A percentile compares a stretch with the other conserved stretches of the same genome.
phyloP scores from a whole-genome alignment of 805 yeast genomes.

The Lipomyces lipofer region DNA sequence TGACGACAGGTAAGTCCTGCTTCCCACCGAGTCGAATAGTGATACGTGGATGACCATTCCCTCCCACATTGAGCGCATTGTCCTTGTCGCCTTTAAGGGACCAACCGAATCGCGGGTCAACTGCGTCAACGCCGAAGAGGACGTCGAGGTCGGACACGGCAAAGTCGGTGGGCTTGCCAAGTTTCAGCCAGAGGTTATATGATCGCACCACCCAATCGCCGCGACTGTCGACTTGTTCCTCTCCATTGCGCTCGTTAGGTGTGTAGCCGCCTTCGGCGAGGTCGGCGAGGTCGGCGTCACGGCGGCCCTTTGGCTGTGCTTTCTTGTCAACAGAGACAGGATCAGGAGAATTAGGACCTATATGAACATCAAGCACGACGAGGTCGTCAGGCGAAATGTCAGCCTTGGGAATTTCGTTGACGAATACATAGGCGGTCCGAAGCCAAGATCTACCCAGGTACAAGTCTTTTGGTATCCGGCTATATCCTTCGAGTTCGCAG shows the following conservation, averaged over 20 bases:
- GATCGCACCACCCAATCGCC: slow-evolving; percentile 31
- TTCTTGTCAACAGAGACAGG: not conserved
- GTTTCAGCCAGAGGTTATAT: slow-evolving; percentile 62
- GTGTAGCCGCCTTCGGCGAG: slow-evolving; percentile 17
- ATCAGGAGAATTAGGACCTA: slow-evolving; percentile 14
- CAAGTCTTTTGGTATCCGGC: slow-evolving; percentile 50
- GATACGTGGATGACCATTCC: slow-evolving; percentile 36
- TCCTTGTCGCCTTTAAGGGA: slow-evolving; percentile 37
- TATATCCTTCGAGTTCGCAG: slow-evolving; percentile 44
- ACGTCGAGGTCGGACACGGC: slow-evolving; percentile 64
- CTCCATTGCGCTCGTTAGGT: not conserved
- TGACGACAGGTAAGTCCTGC: slow-evolving; percentile 31
- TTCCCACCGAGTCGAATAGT: slow-evolving; percentile 32
- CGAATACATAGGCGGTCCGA: slow-evolving; percentile 44
- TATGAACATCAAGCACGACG: slow-evolving; percentile 22
- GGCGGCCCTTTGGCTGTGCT: not conserved
- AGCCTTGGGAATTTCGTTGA: slow-evolving; percentile 34
- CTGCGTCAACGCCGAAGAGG: slow-evolving; percentile 69
- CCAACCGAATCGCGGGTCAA: slow-evolving; percentile 81
- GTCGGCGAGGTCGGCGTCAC: not conserved
- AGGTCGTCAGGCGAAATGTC: slow-evolving; percentile 34
- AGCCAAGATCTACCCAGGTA: slow-evolving; percentile 49
- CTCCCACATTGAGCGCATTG: slow-evolving; percentile 32
- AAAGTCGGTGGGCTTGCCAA: slow-evolving; percentile 44
- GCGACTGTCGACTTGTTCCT: slow-evolving; percentile 46